Conservation (phyloP, 306 rosid genomes). For the Medicago lupulina region DNA sequence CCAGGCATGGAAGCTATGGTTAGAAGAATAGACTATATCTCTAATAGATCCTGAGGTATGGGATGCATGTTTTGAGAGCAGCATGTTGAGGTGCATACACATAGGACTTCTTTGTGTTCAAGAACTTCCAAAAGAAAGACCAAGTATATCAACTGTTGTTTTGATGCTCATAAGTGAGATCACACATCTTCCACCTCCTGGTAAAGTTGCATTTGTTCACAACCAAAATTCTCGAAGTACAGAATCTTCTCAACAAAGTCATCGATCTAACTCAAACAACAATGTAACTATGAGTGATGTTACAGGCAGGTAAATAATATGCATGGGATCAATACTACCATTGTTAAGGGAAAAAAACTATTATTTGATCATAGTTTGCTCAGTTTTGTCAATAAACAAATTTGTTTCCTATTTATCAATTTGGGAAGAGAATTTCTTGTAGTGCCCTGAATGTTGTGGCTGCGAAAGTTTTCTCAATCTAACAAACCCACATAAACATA, state of each 20-base stretch:
- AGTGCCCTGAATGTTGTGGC: not conserved
- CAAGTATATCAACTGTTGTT: slow-evolving; percentile 47
- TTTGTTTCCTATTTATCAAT: not conserved
- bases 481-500: not conserved
- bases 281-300: slow-evolving; percentile 47
- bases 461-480: not conserved
- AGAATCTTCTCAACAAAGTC: slow-evolving; percentile 39
- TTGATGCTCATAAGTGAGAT: slow-evolving; percentile 51
- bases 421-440: not conserved
- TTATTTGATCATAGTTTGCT: not conserved
- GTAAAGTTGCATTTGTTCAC: slow-evolving; percentile 44
- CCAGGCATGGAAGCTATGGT: slow-evolving; percentile 50
- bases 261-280: slow-evolving; percentile 41
- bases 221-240: slow-evolving; percentile 26
- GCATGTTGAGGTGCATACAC: slow-evolving; percentile 47
- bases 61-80: slow-evolving; percentile 36
- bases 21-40: slow-evolving; percentile 29
- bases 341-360: not conserved
- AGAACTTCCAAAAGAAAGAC: slow-evolving; percentile 50
- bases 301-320: slow-evolving; percentile 36
- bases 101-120: slow-evolving; percentile 49
- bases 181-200: slow-evolving; percentile 45
- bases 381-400: slow-evolving; percentile 5
- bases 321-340: not conserved
- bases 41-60: slow-evolving; percentile 40